Evolutionary conservation across 1,284 basidiomycete genomes (phyloP), one percentile per base, ranked within the genome.

Genomic region (Sanghuangporus weigelae): DNA sequence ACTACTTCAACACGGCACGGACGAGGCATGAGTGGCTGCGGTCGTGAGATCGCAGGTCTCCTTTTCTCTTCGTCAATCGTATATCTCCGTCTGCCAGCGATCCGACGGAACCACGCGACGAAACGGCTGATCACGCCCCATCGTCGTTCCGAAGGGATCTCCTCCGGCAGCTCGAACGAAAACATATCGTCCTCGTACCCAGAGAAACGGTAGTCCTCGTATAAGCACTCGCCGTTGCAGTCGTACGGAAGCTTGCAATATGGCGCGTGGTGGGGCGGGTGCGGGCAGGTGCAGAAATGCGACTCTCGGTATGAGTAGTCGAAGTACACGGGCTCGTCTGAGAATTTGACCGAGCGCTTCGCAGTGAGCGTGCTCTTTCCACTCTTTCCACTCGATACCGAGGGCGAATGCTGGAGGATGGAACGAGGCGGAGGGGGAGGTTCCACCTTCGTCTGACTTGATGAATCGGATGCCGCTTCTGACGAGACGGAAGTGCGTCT

Each of bases 401-500:
- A 66, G 8, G 65, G 57, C 3, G 65, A 63, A 21, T 62, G 59
- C 14, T 38, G 23, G 44, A 66, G 65, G 31, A 66, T 66, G n/a
- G 65, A 66, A 7, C 62, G 61, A 19, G 59, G 63, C 19, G 56
- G 38, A 21, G 64, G 60, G 8, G 46, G 40, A 36, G 44, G 55
- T 21, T 62, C 64, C 19, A 65, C 64, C 39, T 65, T 65, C 19
- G 64, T 65, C 26, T 65, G 64, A 91, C 68, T 85, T 88, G 63
- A 81, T 94, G 16, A 81, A 96, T 51, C 81, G 85, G 64, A 95
- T 95, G 71, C 80, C 96, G 50, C 53, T 38, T 57, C 86, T 93
- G 69, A 96, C 93, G 64, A 92, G 87, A 73, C 79, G 95, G 64
- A 92, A 86, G 73, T 78, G 95, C 59, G 84, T 87, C 3, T 95